phyloP scores from a whole-genome alignment of 306 rosid genomes.

The Gleditsia sinensis region DNA sequence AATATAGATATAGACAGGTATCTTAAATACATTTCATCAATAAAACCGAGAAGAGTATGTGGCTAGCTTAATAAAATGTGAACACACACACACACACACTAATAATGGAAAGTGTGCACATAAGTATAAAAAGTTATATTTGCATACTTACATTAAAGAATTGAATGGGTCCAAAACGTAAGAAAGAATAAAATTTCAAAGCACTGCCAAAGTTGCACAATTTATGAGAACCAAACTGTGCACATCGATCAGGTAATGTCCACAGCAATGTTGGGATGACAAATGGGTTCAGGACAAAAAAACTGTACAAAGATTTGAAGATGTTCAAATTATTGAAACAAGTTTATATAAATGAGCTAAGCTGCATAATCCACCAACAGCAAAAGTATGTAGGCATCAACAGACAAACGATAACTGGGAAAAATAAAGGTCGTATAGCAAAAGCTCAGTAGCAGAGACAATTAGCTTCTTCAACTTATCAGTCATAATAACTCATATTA shows the following conservation, averaged over 20 bases:
- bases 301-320: slow-evolving; percentile 55
- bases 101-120: slow-evolving; percentile 1
- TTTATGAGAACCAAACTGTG: slow-evolving; percentile 51
- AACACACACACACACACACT: too few species aligned
- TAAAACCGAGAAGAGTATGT: slow-evolving; percentile 14
- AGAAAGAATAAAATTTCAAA: slow-evolving; percentile 67
- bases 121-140: background rate
- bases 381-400: slow-evolving; percentile 6
- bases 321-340: slow-evolving; percentile 28
- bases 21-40: slow-evolving; percentile 12
- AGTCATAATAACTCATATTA: background rate
- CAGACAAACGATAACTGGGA: background rate
- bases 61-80: too few species aligned
- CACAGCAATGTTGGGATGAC: slow-evolving; percentile 70
- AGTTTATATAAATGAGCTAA: background rate
- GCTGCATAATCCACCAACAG: slow-evolving; percentile 6
- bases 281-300: slow-evolving; percentile 65
- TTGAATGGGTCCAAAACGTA: slow-evolving; percentile 64
- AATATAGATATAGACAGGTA: slow-evolving; percentile 19
- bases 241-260: slow-evolving; percentile 76
- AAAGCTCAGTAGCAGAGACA: background rate
- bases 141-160: slow-evolving; percentile 77
- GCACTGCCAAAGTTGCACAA: slow-evolving; percentile 47
- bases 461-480: background rate
- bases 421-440: background rate